Percentiles rank a stretch among this genome's conserved stretches.
phyloP scores from a whole-genome alignment of 495 filamentous ascomycete genomes.

The Penicillium desertorum region DNA sequence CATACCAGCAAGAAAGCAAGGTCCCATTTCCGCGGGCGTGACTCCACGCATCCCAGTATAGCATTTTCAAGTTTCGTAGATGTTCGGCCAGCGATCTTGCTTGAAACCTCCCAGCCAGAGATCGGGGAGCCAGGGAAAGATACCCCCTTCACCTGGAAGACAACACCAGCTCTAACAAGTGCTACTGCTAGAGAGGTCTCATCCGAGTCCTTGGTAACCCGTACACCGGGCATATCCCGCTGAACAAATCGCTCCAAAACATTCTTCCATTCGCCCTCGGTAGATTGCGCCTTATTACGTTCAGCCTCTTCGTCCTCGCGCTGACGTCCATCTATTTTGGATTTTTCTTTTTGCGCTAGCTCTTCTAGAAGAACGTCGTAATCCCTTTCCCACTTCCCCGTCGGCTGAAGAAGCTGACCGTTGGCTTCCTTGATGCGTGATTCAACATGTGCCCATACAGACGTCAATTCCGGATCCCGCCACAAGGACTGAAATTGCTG shows the following conservation, averaged over 20 bases:
- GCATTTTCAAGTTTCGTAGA: slow-evolving; percentile 37
- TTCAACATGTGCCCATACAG: slow-evolving; percentile 39
- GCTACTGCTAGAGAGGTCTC: slow-evolving; percentile 29
- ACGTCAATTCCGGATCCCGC: slow-evolving; percentile 38
- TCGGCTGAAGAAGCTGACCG: slow-evolving; percentile 39
- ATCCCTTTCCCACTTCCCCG: slow-evolving; percentile 44
- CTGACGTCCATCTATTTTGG: slow-evolving; percentile 27
- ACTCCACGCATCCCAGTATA: slow-evolving; percentile 37
- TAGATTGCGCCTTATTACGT: slow-evolving; percentile 29
- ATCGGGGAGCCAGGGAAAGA: slow-evolving; percentile 17
- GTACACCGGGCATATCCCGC: slow-evolving; percentile 32
- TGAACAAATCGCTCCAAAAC: slow-evolving; percentile 35
- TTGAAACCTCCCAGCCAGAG: slow-evolving; percentile 39
- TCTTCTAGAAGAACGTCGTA: slow-evolving; percentile 40
- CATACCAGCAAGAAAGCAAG: slow-evolving; percentile 44
- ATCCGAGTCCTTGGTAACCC: slow-evolving; percentile 26
- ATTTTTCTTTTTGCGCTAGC: slow-evolving; percentile 29
- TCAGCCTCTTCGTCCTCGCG: slow-evolving; percentile 32
- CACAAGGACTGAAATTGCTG: slow-evolving; percentile 37
- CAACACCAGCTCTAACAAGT: slow-evolving; percentile 37
- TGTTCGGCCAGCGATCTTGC: slow-evolving; percentile 20
- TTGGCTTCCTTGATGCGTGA: slow-evolving; percentile 37
- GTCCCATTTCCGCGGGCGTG: slow-evolving; percentile 44
- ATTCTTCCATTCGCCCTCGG: slow-evolving; percentile 35
- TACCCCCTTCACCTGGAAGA: slow-evolving; percentile 32